Evolutionary conservation across 1,284 basidiomycete species (phyloP), one percentile per base, ranked within the genome.

Genomic region (Calocybe gambosa): DNA sequence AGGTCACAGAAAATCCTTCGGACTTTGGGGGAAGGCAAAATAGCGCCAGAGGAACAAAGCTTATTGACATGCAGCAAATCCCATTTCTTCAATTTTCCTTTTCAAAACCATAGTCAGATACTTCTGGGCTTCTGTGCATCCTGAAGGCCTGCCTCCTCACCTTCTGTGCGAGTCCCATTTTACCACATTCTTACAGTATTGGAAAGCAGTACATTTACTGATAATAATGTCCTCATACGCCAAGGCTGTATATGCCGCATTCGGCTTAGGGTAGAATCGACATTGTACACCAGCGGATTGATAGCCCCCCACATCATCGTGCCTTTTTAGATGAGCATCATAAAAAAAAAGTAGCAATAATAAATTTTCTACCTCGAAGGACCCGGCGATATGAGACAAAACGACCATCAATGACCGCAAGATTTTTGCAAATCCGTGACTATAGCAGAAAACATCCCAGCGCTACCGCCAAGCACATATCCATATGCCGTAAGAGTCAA

Each of bases 1-100:
- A 31, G 29, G 12, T 31, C 12, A 31, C 12, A 45, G 36, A 34
- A 49, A 44, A n/a, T 46, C 52, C 49, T 46, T 53, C n/a, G 29
- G 33, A 21, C 44, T 19, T 39, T 51, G 29, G 5, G 16, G 37
- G 9, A 36, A 45, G 26, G 16, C 15, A 42, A 31, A 20, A 15
- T 28, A 6, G 13, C 13, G 5, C 5, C 6, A 20, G 42, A 41
- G 21, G 40, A 21, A 39, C 31, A 39, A 29, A 20, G 29, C 39
- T 43, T 36, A 13, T 15, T n/a, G 6, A 34, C 28, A 31, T 35
- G 34, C 21, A 28, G 23, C n/a, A 31, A 31, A 3, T 31, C 12
- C 9, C 9, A 26, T 26, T n/a, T n/a, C n/a, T n/a, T n/a, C n/a
- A n/a, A n/a, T n/a, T n/a, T n/a, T n/a, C n/a, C 25, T 5, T 5